A percentile compares a stretch with the other conserved stretches of the same genome.
These are phyloP conservation scores for Neonectria faginata DNA, from an alignment of 2,329 filamentous ascomycete genomes.

Conservation along the genomic window DNA sequence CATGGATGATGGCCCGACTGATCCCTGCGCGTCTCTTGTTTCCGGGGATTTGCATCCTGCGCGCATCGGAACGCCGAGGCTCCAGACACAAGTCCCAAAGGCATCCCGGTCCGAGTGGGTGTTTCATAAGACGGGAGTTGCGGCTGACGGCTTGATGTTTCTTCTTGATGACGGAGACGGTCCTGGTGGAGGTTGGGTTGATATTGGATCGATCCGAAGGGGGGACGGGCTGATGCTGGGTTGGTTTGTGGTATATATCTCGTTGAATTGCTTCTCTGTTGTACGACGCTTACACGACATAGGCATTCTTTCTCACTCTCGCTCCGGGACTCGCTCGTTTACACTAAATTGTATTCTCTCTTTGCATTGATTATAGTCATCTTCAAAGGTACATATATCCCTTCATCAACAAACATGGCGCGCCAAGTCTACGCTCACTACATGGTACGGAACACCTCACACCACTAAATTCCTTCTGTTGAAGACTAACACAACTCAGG, in stretches of 20 bases:
- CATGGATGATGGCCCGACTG: background rate
- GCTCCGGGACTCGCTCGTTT: background rate
- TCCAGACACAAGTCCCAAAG: background rate
- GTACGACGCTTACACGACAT: background rate
- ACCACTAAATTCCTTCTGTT: background rate
- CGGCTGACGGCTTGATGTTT: background rate
- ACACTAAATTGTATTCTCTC: background rate
- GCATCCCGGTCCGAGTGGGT: background rate
- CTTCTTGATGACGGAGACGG: background rate
- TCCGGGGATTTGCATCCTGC: background rate
- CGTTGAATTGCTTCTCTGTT: background rate
- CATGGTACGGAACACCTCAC: slow-evolving; percentile 40
- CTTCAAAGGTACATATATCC: background rate
- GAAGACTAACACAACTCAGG: slow-evolving; percentile 26
- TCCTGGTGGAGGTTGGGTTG: background rate
- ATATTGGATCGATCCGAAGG: background rate
- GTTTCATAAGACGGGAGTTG: background rate
- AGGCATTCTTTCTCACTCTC: background rate
- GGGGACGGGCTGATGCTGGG: background rate
- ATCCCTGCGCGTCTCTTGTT: background rate
- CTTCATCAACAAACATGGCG: slow-evolving; percentile 32
- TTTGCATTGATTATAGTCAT: background rate
- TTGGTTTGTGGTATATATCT: background rate
- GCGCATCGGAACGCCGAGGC: background rate
- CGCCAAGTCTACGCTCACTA: slow-evolving; percentile 48